Conservation (phyloP, 495 filamentous ascomycete genomes). For the Penicillium mononematosum region DNA sequence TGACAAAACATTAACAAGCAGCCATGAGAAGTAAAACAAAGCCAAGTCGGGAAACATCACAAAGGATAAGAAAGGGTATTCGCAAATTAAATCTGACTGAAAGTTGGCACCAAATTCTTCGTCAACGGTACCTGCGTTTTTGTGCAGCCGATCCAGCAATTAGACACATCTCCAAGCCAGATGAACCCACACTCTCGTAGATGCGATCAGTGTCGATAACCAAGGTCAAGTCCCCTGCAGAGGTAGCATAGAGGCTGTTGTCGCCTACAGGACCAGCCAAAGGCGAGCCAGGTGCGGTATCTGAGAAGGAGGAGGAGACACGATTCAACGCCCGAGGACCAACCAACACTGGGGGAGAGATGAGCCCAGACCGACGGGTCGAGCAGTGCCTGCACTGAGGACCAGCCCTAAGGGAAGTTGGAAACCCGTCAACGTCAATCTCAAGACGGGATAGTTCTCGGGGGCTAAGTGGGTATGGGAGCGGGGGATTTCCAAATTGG, state of each 20-base stretch:
- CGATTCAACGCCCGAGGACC: background rate
- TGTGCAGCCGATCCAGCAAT: background rate
- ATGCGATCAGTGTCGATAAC: background rate
- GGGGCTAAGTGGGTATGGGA: background rate
- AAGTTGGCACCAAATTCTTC: background rate
- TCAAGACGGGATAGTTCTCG: background rate
- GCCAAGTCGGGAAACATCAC: background rate
- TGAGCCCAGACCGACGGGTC: too few relatives aligned
- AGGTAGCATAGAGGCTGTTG: background rate
- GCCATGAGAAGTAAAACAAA: background rate
- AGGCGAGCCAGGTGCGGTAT: background rate
- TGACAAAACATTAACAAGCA: background rate
- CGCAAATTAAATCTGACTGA: background rate
- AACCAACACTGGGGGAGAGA: background rate
- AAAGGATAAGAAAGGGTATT: background rate
- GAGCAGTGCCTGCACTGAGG: background rate
- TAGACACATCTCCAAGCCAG: background rate
- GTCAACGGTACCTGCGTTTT: background rate
- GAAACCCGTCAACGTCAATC: background rate
- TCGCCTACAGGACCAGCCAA: background rate
- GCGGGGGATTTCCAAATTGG: background rate
- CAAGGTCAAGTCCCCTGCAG: background rate
- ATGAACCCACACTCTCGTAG: background rate
- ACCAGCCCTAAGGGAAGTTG: background rate
- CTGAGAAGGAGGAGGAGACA: background rate